Base-by-base conservation (phyloP, 805 yeast genomes). In the Teunomyces lycoperdinae region DNA sequence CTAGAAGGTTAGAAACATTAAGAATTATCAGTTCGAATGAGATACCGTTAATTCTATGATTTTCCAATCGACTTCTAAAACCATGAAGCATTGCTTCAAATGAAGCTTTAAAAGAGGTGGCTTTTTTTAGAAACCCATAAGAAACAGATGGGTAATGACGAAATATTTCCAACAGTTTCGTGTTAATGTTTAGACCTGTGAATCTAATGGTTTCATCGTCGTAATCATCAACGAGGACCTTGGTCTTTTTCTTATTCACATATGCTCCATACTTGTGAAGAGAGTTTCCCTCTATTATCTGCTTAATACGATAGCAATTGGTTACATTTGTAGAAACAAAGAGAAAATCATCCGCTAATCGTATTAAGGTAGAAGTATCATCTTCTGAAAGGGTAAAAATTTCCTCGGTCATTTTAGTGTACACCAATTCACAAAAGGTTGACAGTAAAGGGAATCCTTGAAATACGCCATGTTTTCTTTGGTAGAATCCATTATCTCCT, bases 341-440 rank as follows among this genome's bases (percentile, higher is more conserved):
- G 26, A 91, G 60, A 57, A 91, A 91, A 61, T 91, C 98, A 65
- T 91, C 98, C 0, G 89, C 96, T 16, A 88, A 63, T 45, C 97
- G 66, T 6, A 89, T 48, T 2, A 89, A 60, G 2, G 76, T 49
- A 11, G 76, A 64, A 1, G 55, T 48, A 2, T 63, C 56, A 5
- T 55, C 49, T 2, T 51, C 10, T 20, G 61, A 31, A 34, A 59
- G 57, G 6, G 53, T 43, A 46, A 70, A 60, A 10, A 58, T 53
- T 17, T 71, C 68, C 27, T 73, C 70, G 9, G 86, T 75, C 28
- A 91, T 59, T 1, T 76, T 71, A 57, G 86, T 89, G 56, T 86
- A 85, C 0, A 87, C 77, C 0, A 89, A 53, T 52, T 89, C 88
- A 52, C 96, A 89, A 31, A 91, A 72, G 4, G 83, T 70, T 1